Evolutionary conservation across 257 asterid genomes (phyloP), one percentile per base, ranked within the genome.

Genomic region (Thymus mandschuricus): DNA sequence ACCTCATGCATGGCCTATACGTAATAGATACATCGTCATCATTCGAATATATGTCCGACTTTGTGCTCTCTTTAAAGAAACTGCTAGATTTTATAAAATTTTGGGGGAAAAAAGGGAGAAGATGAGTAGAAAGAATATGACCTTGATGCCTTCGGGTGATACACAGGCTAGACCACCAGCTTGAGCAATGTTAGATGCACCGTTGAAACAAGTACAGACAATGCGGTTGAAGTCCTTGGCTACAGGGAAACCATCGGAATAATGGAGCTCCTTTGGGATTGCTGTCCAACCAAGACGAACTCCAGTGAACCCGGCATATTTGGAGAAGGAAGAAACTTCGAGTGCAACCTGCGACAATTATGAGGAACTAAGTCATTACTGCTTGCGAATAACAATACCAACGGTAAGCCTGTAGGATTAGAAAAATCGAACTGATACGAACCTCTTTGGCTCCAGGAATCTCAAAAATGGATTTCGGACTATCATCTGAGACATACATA

Each of bases 221-320:
- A 92, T 95, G 79, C 99, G 92, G 76, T 95, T 89, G 84, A 94
- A 95, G 87, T 95, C 99, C 84, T 88, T 91, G 31, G 93, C 95
- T 61, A 94, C 86, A 0, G 98, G 91, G 77, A 94, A 91, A 48
- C 97, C 99, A 81, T 95, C 96, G 27, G 96, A 89, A 64, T 84
- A 95, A 57, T 80, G 76, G 67, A 95, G 99, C 70, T 84, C 88
- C 74, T 92, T 92, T 3, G 97, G 96, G 71, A 95, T 77, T 33
- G 96, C 97, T 0, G 99, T 95, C 98, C 99, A 95, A 66, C 99
- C 99, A 52, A 95, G 87, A 60, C 98, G 98, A 68, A 95, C 99
- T 35, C 99, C 98, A 28, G 98, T 95, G 81, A 95, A 95, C 28
- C 99, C 98, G 44, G 98, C 98, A 63, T 92, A 89, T 78, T 95